These are phyloP conservation scores for Candida broadrunensis DNA, from an alignment of 805 yeast genomes.

Conservation along the genomic window DNA sequence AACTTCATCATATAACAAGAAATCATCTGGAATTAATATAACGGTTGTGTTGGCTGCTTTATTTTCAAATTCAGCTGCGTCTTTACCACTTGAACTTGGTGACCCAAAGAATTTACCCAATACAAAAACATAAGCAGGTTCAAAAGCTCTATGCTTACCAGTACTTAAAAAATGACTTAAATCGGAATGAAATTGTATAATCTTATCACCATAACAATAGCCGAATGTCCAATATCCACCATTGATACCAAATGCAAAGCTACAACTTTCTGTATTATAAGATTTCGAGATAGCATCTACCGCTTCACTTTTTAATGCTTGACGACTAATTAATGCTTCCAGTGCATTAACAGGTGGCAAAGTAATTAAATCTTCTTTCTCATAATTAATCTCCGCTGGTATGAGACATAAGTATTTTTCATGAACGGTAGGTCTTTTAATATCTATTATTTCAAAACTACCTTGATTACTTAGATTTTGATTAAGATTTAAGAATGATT, in stretches of 20 bases:
- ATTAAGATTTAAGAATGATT: conserved; percentile 8
- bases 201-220: conserved; percentile 46
- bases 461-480: conserved; percentile 6
- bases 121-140: conserved; percentile 31
- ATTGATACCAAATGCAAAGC: conserved; percentile 18
- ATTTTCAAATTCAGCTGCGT: conserved; percentile 13
- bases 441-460: conserved; percentile 14
- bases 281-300: conserved; percentile 11
- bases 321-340: conserved; percentile 3
- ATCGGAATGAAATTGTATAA: conserved; percentile 48
- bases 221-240: conserved; percentile 56
- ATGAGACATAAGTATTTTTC: neutral
- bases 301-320: conserved; percentile 15
- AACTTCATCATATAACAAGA: conserved; percentile 28
- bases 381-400: neutral
- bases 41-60: conserved; percentile 17
- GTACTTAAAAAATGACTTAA: conserved; percentile 17
- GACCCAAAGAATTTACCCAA: conserved; percentile 34
- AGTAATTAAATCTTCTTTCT: conserved; percentile 1
- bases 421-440: conserved; percentile 4
- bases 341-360: neutral
- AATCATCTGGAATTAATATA: conserved; percentile 17
- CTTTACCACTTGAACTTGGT: conserved; percentile 8
- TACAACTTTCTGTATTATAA: conserved; percentile 19
- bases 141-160: conserved; percentile 26